A percentile compares a stretch with the other conserved stretches of the same genome.
Evolutionary conservation across 352 stramenopile genomes (phyloP).

Genomic region (Pythium utonaiense): DNA sequence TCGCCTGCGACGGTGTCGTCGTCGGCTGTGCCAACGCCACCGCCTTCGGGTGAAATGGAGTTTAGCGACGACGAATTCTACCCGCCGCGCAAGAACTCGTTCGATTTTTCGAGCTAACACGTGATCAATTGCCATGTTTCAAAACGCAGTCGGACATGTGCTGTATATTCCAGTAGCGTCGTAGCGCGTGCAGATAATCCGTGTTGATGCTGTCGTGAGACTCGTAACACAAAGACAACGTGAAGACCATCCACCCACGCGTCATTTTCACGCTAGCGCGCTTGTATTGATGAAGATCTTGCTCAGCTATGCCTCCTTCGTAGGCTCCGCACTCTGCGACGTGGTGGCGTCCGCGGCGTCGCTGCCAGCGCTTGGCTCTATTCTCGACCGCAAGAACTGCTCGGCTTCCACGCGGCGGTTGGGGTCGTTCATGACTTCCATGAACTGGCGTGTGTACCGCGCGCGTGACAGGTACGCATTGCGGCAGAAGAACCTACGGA

Average conservation of each 20-base stretch:
- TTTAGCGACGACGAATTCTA: constrained; percentile 35
- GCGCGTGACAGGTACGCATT: constrained; percentile 45
- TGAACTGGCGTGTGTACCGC: constrained; percentile 71
- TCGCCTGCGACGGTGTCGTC: constrained; percentile 26
- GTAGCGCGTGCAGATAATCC: background rate
- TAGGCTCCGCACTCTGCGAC: background rate
- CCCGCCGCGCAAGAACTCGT: constrained; percentile 50
- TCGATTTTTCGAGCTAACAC: constrained; percentile 58
- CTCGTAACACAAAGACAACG: background rate
- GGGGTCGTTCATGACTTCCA: constrained; percentile 84
- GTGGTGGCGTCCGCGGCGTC: background rate
- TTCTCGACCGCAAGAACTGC: constrained; percentile 68
- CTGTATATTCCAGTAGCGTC: background rate
- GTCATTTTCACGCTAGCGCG: background rate
- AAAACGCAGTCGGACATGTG: background rate
- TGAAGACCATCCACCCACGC: background rate
- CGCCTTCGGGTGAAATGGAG: constrained; percentile 6
- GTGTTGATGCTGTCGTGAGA: background rate
- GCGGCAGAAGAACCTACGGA: constrained; percentile 54
- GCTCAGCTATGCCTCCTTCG: background rate
- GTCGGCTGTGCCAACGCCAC: constrained; percentile 20
- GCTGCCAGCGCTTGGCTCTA: constrained; percentile 29
- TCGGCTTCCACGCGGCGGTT: constrained; percentile 65
- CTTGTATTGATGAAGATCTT: background rate
- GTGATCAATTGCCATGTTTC: background rate